Conservation (phyloP, 2,329 filamentous ascomycete species). For the Botryotinia calthae region DNA sequence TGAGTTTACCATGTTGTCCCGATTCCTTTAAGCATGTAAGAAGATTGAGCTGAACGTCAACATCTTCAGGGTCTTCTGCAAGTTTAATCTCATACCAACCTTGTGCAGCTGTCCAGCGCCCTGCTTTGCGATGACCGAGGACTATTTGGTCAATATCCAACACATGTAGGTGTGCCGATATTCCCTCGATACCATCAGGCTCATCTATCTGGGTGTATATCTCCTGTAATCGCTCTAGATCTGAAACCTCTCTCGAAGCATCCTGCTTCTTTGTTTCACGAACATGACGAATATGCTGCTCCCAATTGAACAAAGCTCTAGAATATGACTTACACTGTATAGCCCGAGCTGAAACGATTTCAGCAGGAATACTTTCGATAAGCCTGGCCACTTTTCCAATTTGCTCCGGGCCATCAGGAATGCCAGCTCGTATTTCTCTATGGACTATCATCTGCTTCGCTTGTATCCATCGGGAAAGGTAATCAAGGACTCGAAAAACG, state of each 20-base stretch:
- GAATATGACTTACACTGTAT: slow-evolving; percentile 94
- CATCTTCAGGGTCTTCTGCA: slow-evolving; percentile 71
- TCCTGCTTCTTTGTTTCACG: slow-evolving; percentile 25
- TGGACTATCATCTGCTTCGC: slow-evolving; percentile 47
- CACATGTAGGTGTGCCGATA: slow-evolving; percentile 80
- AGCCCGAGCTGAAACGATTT: slow-evolving; percentile 75
- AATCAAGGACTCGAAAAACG: slow-evolving; percentile 87
- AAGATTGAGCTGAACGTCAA: slow-evolving; percentile 77
- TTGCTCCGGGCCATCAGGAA: slow-evolving; percentile 46
- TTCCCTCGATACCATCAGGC: slow-evolving; percentile 91
- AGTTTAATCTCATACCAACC: slow-evolving; percentile 96
- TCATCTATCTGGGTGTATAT: slow-evolving; percentile 98
- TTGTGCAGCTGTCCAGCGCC: slow-evolving; percentile 90
- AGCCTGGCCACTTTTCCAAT: slow-evolving; percentile 68
- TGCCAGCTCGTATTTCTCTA: slow-evolving; percentile 1
- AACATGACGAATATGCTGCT: slow-evolving; percentile 74
- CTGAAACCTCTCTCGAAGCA: slow-evolving; percentile 52
- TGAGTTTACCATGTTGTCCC: slow-evolving; percentile 76
- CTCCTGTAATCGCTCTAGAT: slow-evolving; percentile 78
- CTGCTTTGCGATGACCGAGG: slow-evolving; percentile 86
- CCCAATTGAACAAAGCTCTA: slow-evolving; percentile 88
- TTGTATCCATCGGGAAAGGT: slow-evolving; percentile 86
- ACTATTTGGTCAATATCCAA: slow-evolving; percentile 94
- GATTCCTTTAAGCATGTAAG: slow-evolving; percentile 88
- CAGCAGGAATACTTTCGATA: slow-evolving; percentile 65